Percentiles rank a stretch among this genome's conserved stretches.
Conservation (phyloP, 2,329 filamentous ascomycete species). For the Periconia sp. region DNA sequence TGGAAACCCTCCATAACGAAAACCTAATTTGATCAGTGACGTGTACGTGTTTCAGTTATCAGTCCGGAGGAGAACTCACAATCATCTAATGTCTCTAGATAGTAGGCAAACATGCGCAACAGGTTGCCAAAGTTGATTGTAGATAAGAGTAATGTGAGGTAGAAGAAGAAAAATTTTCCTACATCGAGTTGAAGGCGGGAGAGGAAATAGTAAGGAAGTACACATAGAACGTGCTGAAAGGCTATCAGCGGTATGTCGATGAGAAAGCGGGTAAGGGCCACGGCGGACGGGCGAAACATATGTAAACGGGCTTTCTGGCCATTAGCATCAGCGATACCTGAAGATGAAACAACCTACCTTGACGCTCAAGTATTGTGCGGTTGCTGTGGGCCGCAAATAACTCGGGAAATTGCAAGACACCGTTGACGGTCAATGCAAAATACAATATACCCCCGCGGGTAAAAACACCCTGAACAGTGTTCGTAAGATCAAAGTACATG, state of each 20-base stretch:
- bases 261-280: neutral
- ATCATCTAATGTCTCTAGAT: neutral
- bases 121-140: neutral
- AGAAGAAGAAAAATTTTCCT: slow-evolving; percentile 25
- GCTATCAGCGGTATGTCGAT: neutral
- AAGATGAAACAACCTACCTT: no score
- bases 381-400: slow-evolving; percentile 1
- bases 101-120: slow-evolving; percentile 1
- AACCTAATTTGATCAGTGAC: no score
- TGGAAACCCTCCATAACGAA: no score
- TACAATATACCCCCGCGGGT: neutral
- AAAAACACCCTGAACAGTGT: slow-evolving; percentile 18
- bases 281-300: slow-evolving; percentile 2
- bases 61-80: no score
- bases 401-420: neutral
- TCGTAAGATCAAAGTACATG: slow-evolving; percentile 1
- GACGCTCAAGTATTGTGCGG: slow-evolving; percentile 2
- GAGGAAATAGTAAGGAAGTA: slow-evolving; percentile 46
- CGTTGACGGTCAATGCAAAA: slow-evolving; percentile 1
- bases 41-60: no score
- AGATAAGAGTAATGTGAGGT: neutral
- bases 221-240: neutral
- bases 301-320: no score
- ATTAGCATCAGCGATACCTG: no score
- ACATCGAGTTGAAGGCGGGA: neutral